Base-by-base conservation (phyloP, 345 rosid species). In the Triadica sebifera region DNA sequence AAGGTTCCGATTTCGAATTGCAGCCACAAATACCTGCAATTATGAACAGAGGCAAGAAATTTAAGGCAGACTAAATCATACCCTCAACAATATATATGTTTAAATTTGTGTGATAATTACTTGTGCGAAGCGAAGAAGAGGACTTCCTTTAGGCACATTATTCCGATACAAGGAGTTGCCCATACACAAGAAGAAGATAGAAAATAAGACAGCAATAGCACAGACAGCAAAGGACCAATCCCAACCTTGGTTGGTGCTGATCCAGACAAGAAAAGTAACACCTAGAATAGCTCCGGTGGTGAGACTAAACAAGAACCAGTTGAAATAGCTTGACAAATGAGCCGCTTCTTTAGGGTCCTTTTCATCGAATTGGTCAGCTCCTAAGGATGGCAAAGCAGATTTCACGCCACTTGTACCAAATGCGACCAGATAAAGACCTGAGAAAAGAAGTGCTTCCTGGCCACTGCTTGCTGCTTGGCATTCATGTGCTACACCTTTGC, bases 361-460 rank as follows among this genome's bases (percentile, higher is more conserved):
- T 0, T 61, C 74, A 19, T 90, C 84, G 20, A 90, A 90, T 59
- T 90, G 94, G 74, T 86, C 89, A 0, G 94, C 92, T 17, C 94
- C 94, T 5, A 90, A 59, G 0, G 89, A n/a, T 0, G 89, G 92
- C 75, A 88, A 67, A 29, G 81, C 85, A 1, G 88, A 86, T 76
- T 88, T 90, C 22, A 90, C 65, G 7, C 92, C 92, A 1, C 90
- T 55, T 0, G 86, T 85, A 4, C 92, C 94, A 0, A 84, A 24
- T 4, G 92, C 92, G 5, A 90, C 46, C 1, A 86, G 86, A 82
- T 89, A 89, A 9, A 89, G 71, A 34, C 91, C 89, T 0, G 77
- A 67, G 69, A 73, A 81, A 43, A 86, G 80, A 11, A 86, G 67
- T 0, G 84, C 88, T 2, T 56, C 39, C 67, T 86, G 89, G 79